Evolutionary conservation across 805 yeast genomes (phyloP), one percentile per base, ranked within the genome.

Genomic region (Saccharomycopsis oosterbeekiorum): DNA sequence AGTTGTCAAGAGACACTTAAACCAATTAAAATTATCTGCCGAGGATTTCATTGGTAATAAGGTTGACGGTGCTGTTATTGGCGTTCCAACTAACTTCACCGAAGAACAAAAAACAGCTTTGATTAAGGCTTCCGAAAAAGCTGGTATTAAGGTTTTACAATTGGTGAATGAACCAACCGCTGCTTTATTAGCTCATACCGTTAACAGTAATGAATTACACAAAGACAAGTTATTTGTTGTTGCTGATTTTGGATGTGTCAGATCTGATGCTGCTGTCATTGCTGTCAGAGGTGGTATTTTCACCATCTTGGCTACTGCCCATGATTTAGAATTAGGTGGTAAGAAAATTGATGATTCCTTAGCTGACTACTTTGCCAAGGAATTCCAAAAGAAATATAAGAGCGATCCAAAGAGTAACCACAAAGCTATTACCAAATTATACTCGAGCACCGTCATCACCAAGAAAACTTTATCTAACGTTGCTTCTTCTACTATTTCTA

Each of bases 171-270:
- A 94, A 78, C 97, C 97, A 67, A 79, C 90, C 63, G 88, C 97
- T 64, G 96, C 97, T 57, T 78, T 94, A 65, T 79, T 94, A 67
- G 90, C 98, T 4, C 93, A 92, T 71, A 70, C 76, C 42, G 73
- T 78, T 60, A 80, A 75, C 51, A 17, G 11, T 36, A 66, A 69
- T 61, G 67, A 69, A 58, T 64, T 71, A 40, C 62, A 65, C 60
- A 75, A 83, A 67, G 96, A 90, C 75, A 86, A 86, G 78, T 75
- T 89, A 63, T 85, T 85, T 70, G 96, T 90, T 57, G 97, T 94
- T 67, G 96, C 96, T 60, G 99, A 94, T 75, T 89, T 94, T 70
- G 99, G 99, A 73, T 97, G 97, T 71, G 81, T 91, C 68, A 83
- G 98, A 76, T 86, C 96, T 51, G 98, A 94, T 72, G 97, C 92